Percentiles rank a stretch among this genome's conserved stretches.
Evolutionary conservation across 2,329 filamentous ascomycete species (phyloP).

Genomic region (Alternaria hordeiaustralica): DNA sequence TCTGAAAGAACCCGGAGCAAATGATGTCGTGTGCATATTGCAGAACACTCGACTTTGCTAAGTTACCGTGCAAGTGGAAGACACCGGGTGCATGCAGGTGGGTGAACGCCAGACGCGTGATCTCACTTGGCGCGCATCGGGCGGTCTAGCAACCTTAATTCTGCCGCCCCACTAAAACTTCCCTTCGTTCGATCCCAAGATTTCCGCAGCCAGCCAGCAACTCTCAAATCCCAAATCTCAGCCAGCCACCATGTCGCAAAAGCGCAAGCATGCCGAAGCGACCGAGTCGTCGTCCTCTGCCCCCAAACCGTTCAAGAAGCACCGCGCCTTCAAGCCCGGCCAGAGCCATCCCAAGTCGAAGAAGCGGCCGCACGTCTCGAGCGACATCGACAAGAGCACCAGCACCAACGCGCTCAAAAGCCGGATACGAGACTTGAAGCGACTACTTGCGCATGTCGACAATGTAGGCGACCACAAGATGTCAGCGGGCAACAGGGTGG

Average conservation of each 20-base stretch:
- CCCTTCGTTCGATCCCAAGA: conserved; percentile 7
- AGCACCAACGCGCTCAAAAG: conserved; percentile 71
- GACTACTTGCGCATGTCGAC: conserved; percentile 66
- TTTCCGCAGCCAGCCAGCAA: conserved; percentile 5
- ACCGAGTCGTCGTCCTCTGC: conserved; percentile 19
- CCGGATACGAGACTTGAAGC: conserved; percentile 71
- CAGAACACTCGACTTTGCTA: background rate
- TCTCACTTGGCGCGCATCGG: conserved; percentile 23
- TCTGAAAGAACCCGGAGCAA: background rate
- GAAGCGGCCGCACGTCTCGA: conserved; percentile 29
- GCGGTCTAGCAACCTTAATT: conserved; percentile 26
- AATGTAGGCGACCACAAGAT: conserved; percentile 57
- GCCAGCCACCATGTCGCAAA: conserved; percentile 40
- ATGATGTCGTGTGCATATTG: background rate
- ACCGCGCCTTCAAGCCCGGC: conserved; percentile 28
- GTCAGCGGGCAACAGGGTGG: conserved; percentile 70
- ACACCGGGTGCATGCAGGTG: background rate
- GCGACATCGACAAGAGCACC: conserved; percentile 33
- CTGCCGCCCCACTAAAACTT: conserved; percentile 45
- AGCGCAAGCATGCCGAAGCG: conserved; percentile 41
- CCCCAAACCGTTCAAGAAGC: conserved; percentile 30
- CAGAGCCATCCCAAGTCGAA: conserved; percentile 18
- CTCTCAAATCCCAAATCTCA: background rate
- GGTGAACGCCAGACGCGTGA: conserved; percentile 32
- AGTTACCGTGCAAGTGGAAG: background rate